phyloP scores from a whole-genome alignment of 2,329 filamentous ascomycete species.

The Corinectria fuckeliana region DNA sequence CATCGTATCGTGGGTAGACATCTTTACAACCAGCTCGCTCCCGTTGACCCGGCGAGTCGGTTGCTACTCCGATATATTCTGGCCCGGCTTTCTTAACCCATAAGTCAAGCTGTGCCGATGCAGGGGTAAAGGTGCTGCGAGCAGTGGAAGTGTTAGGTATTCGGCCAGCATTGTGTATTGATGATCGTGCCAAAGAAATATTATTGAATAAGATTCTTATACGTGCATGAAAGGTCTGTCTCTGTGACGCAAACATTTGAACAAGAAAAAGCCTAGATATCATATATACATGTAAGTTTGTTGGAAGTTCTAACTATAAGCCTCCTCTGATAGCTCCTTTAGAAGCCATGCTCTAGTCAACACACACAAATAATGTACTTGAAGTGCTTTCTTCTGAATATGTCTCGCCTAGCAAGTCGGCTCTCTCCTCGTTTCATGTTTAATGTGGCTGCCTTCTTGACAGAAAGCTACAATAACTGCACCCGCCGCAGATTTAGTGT shows the following conservation, averaged over 20 bases:
- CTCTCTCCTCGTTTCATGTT: not conserved
- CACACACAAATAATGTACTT: constrained; percentile 22
- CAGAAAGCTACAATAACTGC: constrained; percentile 13
- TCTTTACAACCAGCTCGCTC: not conserved
- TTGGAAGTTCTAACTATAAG: not conserved
- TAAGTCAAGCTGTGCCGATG: not conserved
- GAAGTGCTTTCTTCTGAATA: constrained; percentile 27
- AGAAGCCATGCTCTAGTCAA: not conserved
- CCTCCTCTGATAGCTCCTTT: not conserved
- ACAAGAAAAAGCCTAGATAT: too few relatives aligned
- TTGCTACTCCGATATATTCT: constrained; percentile 4
- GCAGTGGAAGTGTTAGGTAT: not conserved
- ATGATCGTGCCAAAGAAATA: not conserved
- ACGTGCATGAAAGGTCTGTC: too few relatives aligned
- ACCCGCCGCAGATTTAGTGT: too few relatives aligned
- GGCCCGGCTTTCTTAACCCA: constrained; percentile 4
- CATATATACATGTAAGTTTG: too few relatives aligned
- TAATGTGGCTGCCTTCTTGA: constrained; percentile 8
- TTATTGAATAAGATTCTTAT: too few relatives aligned
- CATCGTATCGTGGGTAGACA: not conserved
- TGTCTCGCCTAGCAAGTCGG: constrained; percentile 21
- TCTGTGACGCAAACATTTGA: too few relatives aligned
- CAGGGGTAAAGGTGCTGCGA: not conserved
- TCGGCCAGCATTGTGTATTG: not conserved
- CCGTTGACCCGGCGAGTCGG: constrained; percentile 2